A percentile compares a stretch with the other conserved stretches of the same genome.
Evolutionary conservation across 495 filamentous ascomycete species (phyloP).

Genomic region (Aspergillus coremiiformis): DNA sequence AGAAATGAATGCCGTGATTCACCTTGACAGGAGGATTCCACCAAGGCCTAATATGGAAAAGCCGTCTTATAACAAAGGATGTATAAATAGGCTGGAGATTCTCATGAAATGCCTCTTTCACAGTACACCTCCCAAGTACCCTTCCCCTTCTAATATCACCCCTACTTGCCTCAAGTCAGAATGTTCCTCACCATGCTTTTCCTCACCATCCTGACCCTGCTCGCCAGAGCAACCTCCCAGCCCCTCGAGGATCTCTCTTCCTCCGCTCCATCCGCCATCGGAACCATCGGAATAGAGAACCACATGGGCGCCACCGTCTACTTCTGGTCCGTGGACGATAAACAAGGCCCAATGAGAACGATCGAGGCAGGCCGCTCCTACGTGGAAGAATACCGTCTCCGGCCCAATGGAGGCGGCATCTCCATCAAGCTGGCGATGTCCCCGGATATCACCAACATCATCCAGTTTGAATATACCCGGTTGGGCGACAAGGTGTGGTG

Average conservation of each 20-base stretch:
- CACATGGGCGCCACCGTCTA: conserved; percentile 31
- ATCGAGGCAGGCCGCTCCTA: conserved; percentile 27
- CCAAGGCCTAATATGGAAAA: too few relatives aligned
- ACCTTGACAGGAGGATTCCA: too few relatives aligned
- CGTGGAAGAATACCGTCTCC: conserved; percentile 30
- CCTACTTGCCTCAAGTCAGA: too few relatives aligned
- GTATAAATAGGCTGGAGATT: too few relatives aligned
- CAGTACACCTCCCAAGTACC: too few relatives aligned
- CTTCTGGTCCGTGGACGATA: conserved; percentile 34
- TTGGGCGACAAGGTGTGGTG: conserved; percentile 32
- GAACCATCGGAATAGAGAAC: conserved; percentile 18
- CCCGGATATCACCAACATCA: conserved; percentile 21
- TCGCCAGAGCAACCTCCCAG: not conserved
- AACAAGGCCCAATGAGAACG: conserved; percentile 23
- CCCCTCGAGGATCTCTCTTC: not conserved
- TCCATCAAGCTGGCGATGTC: conserved; percentile 38
- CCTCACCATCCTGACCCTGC: not conserved
- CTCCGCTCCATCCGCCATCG: too few relatives aligned
- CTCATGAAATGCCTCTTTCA: too few relatives aligned
- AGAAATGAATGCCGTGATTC: too few relatives aligned
- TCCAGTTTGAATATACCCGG: conserved; percentile 43
- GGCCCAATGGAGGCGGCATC: conserved; percentile 36
- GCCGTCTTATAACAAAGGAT: too few relatives aligned
- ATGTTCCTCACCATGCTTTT: too few relatives aligned
- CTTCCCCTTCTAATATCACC: too few relatives aligned